A percentile compares a stretch with the other conserved stretches of the same genome.
Evolutionary conservation across 306 rosid genomes (phyloP).

Genomic region (Trifolium subterraneum): DNA sequence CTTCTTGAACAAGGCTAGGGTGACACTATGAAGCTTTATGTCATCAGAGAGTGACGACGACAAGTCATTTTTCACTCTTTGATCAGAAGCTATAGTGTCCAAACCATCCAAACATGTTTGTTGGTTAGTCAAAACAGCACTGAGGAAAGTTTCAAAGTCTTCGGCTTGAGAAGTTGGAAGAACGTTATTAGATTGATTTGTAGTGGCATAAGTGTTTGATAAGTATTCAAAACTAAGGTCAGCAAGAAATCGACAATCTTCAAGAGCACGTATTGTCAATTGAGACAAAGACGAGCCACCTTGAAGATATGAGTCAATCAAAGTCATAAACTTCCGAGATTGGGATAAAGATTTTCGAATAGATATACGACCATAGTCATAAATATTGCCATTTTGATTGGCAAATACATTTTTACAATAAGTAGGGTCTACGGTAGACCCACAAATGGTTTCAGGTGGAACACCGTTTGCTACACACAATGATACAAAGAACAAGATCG

Average conservation of each 20-base stretch:
- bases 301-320: constrained; percentile 51
- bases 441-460: not conserved
- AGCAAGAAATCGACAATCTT: constrained; percentile 66
- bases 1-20: constrained; percentile 59
- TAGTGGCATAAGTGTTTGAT: constrained; percentile 43
- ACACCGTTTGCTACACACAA: constrained; percentile 34
- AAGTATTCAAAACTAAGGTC: constrained; percentile 60
- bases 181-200: constrained; percentile 35
- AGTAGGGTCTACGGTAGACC: not conserved
- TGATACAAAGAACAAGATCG: constrained; percentile 5
- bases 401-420: not conserved
- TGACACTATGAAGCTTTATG: constrained; percentile 67
- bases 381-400: constrained; percentile 29
- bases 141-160: constrained; percentile 59
- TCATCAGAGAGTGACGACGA: constrained; percentile 52
- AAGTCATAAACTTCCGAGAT: constrained; percentile 52
- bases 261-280: constrained; percentile 62
- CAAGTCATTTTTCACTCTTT: constrained; percentile 49
- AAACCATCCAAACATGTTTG: constrained; percentile 84
- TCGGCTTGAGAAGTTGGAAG: constrained; percentile 62
- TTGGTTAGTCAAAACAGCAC: constrained; percentile 74
- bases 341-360: constrained; percentile 65
- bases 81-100: constrained; percentile 50
- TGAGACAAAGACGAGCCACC: constrained; percentile 43
- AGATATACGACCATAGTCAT: constrained; percentile 61